phyloP scores from a whole-genome alignment of 148 eudicot species.

The Polygonum aviculare region DNA sequence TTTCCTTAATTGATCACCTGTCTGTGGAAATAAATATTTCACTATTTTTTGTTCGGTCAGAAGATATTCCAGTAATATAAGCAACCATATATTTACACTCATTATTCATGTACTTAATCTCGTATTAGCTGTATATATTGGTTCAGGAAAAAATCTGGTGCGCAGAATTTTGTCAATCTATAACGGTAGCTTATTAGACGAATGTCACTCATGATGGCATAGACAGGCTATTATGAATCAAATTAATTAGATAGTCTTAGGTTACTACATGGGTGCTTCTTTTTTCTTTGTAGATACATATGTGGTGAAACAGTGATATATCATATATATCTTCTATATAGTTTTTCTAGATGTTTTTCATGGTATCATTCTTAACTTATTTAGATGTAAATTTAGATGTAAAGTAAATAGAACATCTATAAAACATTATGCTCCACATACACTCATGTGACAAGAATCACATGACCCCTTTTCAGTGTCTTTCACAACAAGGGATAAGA shows the following conservation, averaged over 20 bases:
- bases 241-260: background rate
- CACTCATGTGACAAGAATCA: background rate
- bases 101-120: background rate
- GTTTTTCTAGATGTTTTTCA: background rate
- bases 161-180: background rate
- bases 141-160: background rate
- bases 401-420: too few relatives aligned
- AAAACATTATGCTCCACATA: background rate
- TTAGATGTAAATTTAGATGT: too few relatives aligned
- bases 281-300: background rate
- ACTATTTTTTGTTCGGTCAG: background rate
- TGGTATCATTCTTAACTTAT: background rate
- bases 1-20: background rate
- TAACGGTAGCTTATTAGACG: background rate
- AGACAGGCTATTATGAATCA: background rate
- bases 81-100: background rate
- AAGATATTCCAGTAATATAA: background rate
- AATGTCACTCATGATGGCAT: background rate
- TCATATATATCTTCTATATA: background rate
- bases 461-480: too few relatives aligned
- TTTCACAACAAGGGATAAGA: too few relatives aligned
- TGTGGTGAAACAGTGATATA: background rate
- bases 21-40: background rate
- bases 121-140: background rate
- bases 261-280: background rate